Conservation (phyloP, 768 basidiomycete genomes). For the Lactarius hengduanensis region DNA sequence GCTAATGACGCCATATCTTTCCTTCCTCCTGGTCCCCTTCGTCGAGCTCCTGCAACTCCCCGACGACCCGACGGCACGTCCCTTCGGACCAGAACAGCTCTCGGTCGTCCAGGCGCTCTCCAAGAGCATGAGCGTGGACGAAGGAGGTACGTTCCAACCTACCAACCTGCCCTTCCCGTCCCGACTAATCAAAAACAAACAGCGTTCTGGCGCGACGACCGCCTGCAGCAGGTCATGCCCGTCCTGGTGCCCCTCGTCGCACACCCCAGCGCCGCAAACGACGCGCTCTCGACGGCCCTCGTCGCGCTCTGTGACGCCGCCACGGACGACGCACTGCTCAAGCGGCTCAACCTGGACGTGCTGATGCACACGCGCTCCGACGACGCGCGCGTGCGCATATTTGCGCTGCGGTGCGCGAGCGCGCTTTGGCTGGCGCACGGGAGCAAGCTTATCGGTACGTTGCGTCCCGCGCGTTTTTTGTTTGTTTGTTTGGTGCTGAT, state of each 20-base stretch:
- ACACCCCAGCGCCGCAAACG: constrained; percentile 9
- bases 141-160: constrained; percentile 58
- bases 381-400: constrained; percentile 62
- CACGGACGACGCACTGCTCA: constrained; percentile 61
- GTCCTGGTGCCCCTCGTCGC: constrained; percentile 18
- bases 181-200: neutral
- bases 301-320: constrained; percentile 53
- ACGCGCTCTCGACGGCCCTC: constrained; percentile 50
- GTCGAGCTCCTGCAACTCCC: constrained; percentile 59
- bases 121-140: constrained; percentile 73
- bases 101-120: constrained; percentile 63
- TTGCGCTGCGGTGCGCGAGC: constrained; percentile 65
- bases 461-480: constrained; percentile 36
- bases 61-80: constrained; percentile 31
- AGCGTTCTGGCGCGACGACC: constrained; percentile 93
- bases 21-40: constrained; percentile 67
- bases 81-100: constrained; percentile 42
- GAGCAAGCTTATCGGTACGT: constrained; percentile 68
- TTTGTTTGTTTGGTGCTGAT: no score
- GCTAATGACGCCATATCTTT: constrained; percentile 91
- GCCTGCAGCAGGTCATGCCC: constrained; percentile 58
- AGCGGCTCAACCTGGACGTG: constrained; percentile 76
- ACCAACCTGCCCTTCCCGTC: neutral
- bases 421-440: constrained; percentile 78
- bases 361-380: constrained; percentile 91